Conservation (phyloP, 768 basidiomycete genomes). For the Strobilomyces dryophilus region DNA sequence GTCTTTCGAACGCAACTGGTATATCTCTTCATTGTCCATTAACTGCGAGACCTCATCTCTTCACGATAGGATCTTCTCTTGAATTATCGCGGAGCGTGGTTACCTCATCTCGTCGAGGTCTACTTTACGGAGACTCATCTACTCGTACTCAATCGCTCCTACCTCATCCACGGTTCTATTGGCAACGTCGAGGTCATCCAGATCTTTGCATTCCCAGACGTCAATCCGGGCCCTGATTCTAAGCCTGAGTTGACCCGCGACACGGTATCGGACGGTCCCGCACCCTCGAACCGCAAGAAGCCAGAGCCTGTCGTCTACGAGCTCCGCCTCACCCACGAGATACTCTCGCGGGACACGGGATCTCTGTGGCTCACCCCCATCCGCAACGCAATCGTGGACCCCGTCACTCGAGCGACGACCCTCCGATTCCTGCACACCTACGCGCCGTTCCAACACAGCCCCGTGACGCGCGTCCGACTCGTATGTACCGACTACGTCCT, state of each 20-base stretch:
- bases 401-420: constrained; percentile 9
- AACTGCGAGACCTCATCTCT: background rate
- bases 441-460: background rate
- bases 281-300: no score
- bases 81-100: constrained; percentile 17
- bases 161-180: constrained; percentile 8
- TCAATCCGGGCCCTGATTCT: background rate
- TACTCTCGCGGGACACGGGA: constrained; percentile 2
- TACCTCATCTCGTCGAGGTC: constrained; percentile 16
- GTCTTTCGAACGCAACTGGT: constrained; percentile 15
- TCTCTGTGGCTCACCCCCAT: constrained; percentile 14
- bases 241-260: background rate
- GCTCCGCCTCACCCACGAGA: constrained; percentile 22
- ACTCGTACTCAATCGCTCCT: constrained; percentile 14
- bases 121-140: constrained; percentile 14
- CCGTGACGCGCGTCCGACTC: constrained; percentile 4
- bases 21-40: background rate
- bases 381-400: constrained; percentile 9
- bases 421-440: constrained; percentile 21
- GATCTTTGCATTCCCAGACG: constrained; percentile 18
- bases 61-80: constrained; percentile 10
- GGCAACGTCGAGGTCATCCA: constrained; percentile 18
- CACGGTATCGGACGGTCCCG: background rate
- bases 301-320: background rate
- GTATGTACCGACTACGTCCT: constrained; percentile 18